Percentiles rank a stretch among this genome's conserved stretches.
Conservation (phyloP, 2,329 filamentous ascomycete genomes). For the Lecanicillium sp. region DNA sequence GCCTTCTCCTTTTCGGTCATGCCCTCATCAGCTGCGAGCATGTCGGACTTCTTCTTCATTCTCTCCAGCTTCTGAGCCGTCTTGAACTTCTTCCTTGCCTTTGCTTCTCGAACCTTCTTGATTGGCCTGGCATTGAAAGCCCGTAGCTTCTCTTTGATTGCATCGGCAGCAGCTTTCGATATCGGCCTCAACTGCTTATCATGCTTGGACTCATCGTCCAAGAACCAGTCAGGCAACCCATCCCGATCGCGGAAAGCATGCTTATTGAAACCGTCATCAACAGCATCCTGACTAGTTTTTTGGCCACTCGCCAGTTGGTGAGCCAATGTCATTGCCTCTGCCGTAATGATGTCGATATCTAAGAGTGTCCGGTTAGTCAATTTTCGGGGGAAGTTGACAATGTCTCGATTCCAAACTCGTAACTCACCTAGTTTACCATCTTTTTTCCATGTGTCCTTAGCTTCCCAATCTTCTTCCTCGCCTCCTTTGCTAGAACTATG, state of each 20-base stretch:
- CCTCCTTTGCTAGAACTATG: conserved; percentile 39
- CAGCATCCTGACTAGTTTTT: conserved; percentile 67
- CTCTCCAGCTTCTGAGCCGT: conserved; percentile 86
- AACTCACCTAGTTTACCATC: conserved; percentile 53
- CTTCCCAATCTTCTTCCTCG: conserved; percentile 56
- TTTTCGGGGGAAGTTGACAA: background rate
- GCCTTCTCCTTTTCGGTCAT: conserved; percentile 97
- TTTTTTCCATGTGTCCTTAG: conserved; percentile 51
- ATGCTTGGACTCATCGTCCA: conserved; percentile 83
- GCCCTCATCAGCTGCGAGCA: conserved; percentile 80
- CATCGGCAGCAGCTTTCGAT: conserved; percentile 77
- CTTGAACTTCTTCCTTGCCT: conserved; percentile 95
- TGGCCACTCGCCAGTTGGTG: conserved; percentile 84
- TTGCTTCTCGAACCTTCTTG: conserved; percentile 97
- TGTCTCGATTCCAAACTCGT: background rate
- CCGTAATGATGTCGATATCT: conserved; percentile 99
- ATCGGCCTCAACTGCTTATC: conserved; percentile 83
- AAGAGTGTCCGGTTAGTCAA: conserved; percentile 17
- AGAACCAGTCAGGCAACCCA: conserved; percentile 93
- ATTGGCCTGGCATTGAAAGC: conserved; percentile 93
- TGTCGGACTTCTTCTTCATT: conserved; percentile 91
- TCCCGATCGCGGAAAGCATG: conserved; percentile 84
- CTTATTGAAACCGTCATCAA: conserved; percentile 92
- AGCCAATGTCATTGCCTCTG: conserved; percentile 95
- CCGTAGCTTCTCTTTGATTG: conserved; percentile 90